Evolutionary conservation across 2,329 filamentous ascomycete species (phyloP).

Genomic region (Phoma sp.): DNA sequence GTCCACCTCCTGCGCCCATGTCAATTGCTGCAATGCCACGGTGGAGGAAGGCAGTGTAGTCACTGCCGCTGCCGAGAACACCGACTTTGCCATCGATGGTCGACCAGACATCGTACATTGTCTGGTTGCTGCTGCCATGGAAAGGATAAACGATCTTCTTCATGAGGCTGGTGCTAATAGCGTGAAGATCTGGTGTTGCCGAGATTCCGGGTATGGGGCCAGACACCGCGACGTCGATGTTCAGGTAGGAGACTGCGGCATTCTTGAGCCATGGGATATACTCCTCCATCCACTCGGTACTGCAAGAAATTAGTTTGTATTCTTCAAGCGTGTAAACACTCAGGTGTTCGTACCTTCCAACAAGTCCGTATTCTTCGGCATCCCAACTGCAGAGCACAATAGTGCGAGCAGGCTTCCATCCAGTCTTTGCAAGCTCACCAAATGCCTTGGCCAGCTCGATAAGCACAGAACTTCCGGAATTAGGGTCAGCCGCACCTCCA

Average conservation of each 20-base stretch:
- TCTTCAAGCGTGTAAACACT: background rate
- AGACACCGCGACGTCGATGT: constrained; percentile 59
- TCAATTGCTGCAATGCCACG: constrained; percentile 54
- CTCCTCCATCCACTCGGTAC: constrained; percentile 60
- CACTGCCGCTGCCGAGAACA: constrained; percentile 56
- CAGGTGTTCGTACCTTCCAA: constrained; percentile 38
- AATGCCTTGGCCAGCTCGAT: constrained; percentile 61
- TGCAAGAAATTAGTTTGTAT: constrained; percentile 27
- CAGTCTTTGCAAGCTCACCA: constrained; percentile 54
- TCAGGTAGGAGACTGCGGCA: constrained; percentile 58
- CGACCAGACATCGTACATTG: constrained; percentile 57
- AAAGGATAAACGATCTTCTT: constrained; percentile 54
- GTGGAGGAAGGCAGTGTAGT: constrained; percentile 58
- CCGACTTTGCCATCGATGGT: constrained; percentile 47
- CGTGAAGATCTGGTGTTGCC: constrained; percentile 53
- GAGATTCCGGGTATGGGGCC: constrained; percentile 52
- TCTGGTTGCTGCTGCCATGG: constrained; percentile 48
- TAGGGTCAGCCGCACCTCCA: constrained; percentile 62
- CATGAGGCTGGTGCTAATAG: constrained; percentile 44
- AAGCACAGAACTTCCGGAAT: constrained; percentile 59
- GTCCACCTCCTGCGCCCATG: constrained; percentile 50
- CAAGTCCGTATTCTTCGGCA: constrained; percentile 51
- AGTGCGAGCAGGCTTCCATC: constrained; percentile 61
- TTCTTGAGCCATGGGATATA: constrained; percentile 57
- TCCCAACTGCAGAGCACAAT: constrained; percentile 57